Conservation (phyloP, 2,329 filamentous ascomycete species). For the Beauveria asiatica region DNA sequence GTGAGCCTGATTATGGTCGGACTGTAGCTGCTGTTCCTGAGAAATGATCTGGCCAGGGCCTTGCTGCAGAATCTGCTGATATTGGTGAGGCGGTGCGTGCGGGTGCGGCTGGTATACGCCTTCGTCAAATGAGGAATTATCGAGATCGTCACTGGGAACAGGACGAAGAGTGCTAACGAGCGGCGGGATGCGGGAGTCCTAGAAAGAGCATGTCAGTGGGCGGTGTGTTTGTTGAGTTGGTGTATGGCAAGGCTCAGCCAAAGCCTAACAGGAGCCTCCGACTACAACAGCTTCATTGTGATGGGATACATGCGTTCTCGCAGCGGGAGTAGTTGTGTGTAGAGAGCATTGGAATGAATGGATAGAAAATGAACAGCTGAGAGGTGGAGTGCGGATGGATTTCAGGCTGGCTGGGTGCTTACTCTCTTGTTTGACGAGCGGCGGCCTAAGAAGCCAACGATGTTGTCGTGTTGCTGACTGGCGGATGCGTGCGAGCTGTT, state of each 20-base stretch:
- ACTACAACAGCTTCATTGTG: conserved; percentile 11
- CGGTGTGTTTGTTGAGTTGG: neutral
- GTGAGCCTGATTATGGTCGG: conserved; percentile 9
- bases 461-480: conserved; percentile 35
- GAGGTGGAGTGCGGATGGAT: neutral
- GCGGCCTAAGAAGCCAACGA: conserved; percentile 40
- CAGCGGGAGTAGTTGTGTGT: neutral
- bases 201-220: conserved; percentile 3
- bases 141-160: conserved; percentile 34
- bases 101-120: conserved; percentile 26
- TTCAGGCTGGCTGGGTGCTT: conserved; percentile 36
- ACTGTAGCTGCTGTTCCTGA: conserved; percentile 24
- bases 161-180: conserved; percentile 37
- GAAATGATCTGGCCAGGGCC: conserved; percentile 18
- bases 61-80: conserved; percentile 32
- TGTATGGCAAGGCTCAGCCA: neutral
- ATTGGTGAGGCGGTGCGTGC: conserved; percentile 21
- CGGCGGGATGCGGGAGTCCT: conserved; percentile 15
- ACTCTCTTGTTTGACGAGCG: conserved; percentile 47
- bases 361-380: neutral
- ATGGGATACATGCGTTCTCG: neutral
- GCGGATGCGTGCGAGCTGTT: conserved; percentile 19
- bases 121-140: conserved; percentile 39
- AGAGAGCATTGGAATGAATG: neutral
- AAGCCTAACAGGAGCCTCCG: conserved; percentile 8